Base-by-base conservation (phyloP, 495 filamentous ascomycete genomes). In the Annulohypoxylon maeteangense region DNA sequence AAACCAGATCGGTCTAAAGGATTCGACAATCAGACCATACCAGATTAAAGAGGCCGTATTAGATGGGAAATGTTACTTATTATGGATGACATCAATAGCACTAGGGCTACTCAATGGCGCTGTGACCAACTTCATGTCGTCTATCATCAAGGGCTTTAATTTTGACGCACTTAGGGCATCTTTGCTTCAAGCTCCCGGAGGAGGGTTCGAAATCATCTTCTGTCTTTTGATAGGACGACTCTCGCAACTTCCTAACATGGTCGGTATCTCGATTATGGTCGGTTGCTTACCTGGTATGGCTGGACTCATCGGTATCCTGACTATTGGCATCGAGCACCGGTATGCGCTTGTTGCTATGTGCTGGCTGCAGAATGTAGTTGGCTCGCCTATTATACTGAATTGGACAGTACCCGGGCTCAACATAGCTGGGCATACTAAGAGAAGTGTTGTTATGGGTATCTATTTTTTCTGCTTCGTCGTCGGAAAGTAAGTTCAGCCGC, bases 321-420 rank as follows among this genome's bases (percentile, higher is more conserved):
- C 69, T 45, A 75, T 75, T 29, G 18, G 68, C 25, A 72, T 85
- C 4, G 74, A 83, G 25, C 81, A 86, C 32, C 81, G 81, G 18
- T 87, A 80, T 76, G 81, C 79, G 5, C 78, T 88, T 3, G 83
- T 87, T 27, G 86, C 81, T 45, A 86, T 84, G 70, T 82, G 81
- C 23, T 88, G 86, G 86, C 66, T 88, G 4, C 79, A 84, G 51
- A 78, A 78, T 38, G 74, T 82, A 18, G 34, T 85, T 22, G 84
- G 84, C 1, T 78, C 83, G 1, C 82, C 84, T 0, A 78, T 86
- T 22, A 50, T 75, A 18, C 38, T 79, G 14, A 72, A 31, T 31
- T 76, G 73, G 75, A 75, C 65, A 11, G 34, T 74, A 5, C 75
- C 70, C 2, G 70, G 70, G 8, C 47, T 72, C n/a, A 79, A 76